A percentile compares a stretch with the other conserved stretches of the same genome.
Conservation (phyloP, 2,329 filamentous ascomycete species). For the Penicillium paneum region DNA sequence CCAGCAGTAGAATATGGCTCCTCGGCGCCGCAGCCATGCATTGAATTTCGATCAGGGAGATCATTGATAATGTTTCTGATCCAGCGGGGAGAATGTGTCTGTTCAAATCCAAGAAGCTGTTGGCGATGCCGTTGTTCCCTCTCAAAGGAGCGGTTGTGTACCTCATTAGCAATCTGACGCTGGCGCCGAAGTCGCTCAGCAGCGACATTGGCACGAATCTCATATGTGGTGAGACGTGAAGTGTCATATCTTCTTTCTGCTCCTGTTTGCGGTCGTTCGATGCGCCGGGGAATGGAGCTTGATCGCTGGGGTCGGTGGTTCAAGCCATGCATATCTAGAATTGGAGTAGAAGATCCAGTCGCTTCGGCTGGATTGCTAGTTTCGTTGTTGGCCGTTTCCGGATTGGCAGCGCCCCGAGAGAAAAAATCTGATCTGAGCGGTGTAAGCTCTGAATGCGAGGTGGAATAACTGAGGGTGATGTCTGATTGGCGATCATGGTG, state of each 20-base stretch:
- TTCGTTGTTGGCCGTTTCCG: conserved; percentile 25
- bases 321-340: conserved; percentile 21
- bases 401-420: conserved; percentile 18
- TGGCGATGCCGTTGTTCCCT: conserved; percentile 36
- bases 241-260: conserved; percentile 28
- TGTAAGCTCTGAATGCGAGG: conserved; percentile 41
- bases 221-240: conserved; percentile 30
- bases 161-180: conserved; percentile 36
- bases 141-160: conserved; percentile 29
- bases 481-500: conserved; percentile 32
- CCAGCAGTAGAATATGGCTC: conserved; percentile 46
- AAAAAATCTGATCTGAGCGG: conserved; percentile 25
- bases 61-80: conserved; percentile 38
- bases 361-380: conserved; percentile 15
- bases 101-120: conserved; percentile 32
- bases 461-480: conserved; percentile 39
- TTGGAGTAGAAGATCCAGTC: conserved; percentile 18
- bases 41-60: conserved; percentile 32
- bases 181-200: conserved; percentile 41
- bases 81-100: conserved; percentile 39
- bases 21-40: conserved; percentile 32
- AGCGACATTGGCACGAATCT: conserved; percentile 39
- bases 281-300: conserved; percentile 35
- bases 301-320: conserved; percentile 32
- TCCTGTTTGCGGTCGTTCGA: conserved; percentile 27